Evolutionary conservation across 192 early-diverging fungal species (phyloP).

Genomic region (Coemansia guatemalensis): DNA sequence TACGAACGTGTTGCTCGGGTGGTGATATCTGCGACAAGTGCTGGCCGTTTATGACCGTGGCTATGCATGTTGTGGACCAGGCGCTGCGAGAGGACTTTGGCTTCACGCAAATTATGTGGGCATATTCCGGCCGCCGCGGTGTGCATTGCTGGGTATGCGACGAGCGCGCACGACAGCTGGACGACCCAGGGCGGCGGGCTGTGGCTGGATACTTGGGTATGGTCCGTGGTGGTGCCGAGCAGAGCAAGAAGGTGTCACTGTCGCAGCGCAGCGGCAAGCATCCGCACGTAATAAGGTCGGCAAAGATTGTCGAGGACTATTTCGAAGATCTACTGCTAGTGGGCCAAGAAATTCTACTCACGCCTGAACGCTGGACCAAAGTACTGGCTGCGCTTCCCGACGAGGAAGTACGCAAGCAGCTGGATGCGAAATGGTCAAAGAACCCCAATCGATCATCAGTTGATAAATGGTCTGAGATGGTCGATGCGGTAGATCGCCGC

Average conservation of each 20-base stretch:
- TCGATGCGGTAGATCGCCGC: slow-evolving; percentile 40
- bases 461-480: slow-evolving; percentile 53
- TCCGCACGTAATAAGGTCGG: slow-evolving; percentile 60
- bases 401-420: slow-evolving; percentile 51
- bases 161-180: slow-evolving; percentile 76
- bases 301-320: slow-evolving; percentile 64
- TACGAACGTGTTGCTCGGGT: slow-evolving; percentile 92
- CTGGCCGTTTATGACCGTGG: slow-evolving; percentile 92
- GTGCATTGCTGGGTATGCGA: slow-evolving; percentile 99
- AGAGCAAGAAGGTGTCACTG: slow-evolving; percentile 72
- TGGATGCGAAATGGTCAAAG: slow-evolving; percentile 47
- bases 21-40: slow-evolving; percentile 86
- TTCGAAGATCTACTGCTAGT: slow-evolving; percentile 73
- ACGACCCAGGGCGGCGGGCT: slow-evolving; percentile 73
- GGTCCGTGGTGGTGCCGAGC: slow-evolving; percentile 73
- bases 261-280: slow-evolving; percentile 57
- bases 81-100: slow-evolving; percentile 91
- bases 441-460: slow-evolving; percentile 35
- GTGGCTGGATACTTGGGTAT: slow-evolving; percentile 85
- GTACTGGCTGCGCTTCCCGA: slow-evolving; percentile 78
- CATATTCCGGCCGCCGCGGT: slow-evolving; percentile 94
- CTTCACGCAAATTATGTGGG: slow-evolving; percentile 91
- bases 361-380: slow-evolving; percentile 68
- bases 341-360: slow-evolving; percentile 70
- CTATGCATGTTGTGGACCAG: slow-evolving; percentile 83